A percentile compares a stretch with the other conserved stretches of the same genome.
Evolutionary conservation across 495 filamentous ascomycete genomes (phyloP).

Genomic region (Penicillium canescens): DNA sequence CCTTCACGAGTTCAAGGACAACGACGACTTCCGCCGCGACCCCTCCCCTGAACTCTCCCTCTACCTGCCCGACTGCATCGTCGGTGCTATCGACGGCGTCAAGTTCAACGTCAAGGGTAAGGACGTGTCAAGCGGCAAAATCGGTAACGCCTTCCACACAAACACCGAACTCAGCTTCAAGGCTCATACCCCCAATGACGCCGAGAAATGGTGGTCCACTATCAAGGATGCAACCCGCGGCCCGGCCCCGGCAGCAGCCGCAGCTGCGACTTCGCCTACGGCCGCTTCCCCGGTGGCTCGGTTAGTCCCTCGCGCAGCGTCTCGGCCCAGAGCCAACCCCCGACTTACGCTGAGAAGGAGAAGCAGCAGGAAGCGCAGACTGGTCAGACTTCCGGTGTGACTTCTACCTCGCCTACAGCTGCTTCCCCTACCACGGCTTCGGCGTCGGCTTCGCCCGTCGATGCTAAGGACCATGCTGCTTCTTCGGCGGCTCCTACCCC

Average conservation of each 20-base stretch:
- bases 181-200: slow-evolving; percentile 72
- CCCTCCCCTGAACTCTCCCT: slow-evolving; percentile 83
- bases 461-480: slow-evolving; percentile 3
- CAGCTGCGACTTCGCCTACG: not conserved
- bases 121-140: slow-evolving; percentile 65
- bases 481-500: slow-evolving; percentile 4
- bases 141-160: slow-evolving; percentile 59
- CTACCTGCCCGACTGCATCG: slow-evolving; percentile 85
- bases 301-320: slow-evolving; percentile 3
- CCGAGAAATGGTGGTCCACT: slow-evolving; percentile 78
- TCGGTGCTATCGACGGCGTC: slow-evolving; percentile 70
- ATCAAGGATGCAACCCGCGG: slow-evolving; percentile 50
- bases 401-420: slow-evolving; percentile 1
- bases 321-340: slow-evolving; percentile 20
- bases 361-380: slow-evolving; percentile 20
- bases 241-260: slow-evolving; percentile 7
- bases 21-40: slow-evolving; percentile 79
- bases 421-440: not conserved
- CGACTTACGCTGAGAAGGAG: slow-evolving; percentile 29
- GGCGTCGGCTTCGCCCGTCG: not conserved
- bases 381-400: slow-evolving; percentile 3
- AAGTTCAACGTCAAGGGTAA: slow-evolving; percentile 97
- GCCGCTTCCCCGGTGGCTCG: slow-evolving; percentile 7
- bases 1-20: slow-evolving; percentile 94
- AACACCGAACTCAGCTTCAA: slow-evolving; percentile 67